Evolutionary conservation across 2,329 filamentous ascomycete genomes (phyloP).

Genomic region (Sclerotinia trifoliorum): DNA sequence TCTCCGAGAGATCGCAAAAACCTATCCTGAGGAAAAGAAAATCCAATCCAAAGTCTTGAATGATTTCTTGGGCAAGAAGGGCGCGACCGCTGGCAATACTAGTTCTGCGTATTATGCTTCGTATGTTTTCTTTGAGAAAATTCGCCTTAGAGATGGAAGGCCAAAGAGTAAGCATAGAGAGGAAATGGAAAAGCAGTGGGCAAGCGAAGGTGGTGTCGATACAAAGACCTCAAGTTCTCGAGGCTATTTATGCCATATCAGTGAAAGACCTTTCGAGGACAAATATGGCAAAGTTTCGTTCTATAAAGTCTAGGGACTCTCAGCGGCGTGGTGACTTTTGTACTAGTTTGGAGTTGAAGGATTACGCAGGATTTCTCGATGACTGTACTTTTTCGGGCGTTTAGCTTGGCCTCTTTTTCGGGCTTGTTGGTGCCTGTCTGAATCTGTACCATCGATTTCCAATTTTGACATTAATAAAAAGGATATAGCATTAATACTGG

Average conservation of each 20-base stretch:
- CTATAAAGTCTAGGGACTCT: background rate
- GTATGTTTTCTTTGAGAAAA: constrained; percentile 61
- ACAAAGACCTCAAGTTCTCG: background rate
- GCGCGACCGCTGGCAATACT: constrained; percentile 49
- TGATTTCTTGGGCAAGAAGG: constrained; percentile 52
- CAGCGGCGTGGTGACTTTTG: background rate
- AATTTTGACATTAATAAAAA: background rate
- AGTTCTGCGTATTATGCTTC: constrained; percentile 52
- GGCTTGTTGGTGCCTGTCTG: background rate
- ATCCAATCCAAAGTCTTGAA: constrained; percentile 48
- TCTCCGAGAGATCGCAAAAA: constrained; percentile 48
- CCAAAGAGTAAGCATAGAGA: constrained; percentile 51
- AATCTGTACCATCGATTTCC: background rate
- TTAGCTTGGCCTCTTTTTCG: background rate
- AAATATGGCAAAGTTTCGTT: constrained; percentile 24
- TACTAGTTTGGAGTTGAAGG: background rate
- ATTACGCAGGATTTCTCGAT: background rate
- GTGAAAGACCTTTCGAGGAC: constrained; percentile 21
- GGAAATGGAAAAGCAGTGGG: constrained; percentile 49
- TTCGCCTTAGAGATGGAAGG: constrained; percentile 51
- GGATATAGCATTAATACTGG: background rate
- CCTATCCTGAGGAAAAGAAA: constrained; percentile 42
- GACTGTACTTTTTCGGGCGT: background rate
- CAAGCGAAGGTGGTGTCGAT: constrained; percentile 6
- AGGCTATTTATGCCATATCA: background rate